A percentile compares a stretch with the other conserved stretches of the same genome.
These are phyloP conservation scores for Aureobasidium sp. DNA, from an alignment of 2,329 filamentous ascomycete genomes.

Conservation along the genomic window DNA sequence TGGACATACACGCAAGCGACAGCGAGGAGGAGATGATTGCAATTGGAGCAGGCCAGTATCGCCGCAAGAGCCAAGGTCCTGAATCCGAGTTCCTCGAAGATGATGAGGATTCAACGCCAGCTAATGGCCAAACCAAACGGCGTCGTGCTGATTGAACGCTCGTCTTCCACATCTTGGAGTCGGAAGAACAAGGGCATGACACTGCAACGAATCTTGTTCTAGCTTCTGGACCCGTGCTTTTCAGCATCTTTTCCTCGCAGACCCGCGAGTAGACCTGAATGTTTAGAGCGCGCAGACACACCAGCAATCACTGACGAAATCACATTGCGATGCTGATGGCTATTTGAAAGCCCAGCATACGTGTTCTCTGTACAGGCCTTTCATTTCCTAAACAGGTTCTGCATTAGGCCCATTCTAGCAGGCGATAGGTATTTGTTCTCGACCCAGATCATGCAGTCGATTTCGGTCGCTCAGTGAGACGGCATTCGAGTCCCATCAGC, in stretches of 20 bases:
- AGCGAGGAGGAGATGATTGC: constrained; percentile 80
- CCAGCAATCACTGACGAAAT: background rate
- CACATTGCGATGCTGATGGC: background rate
- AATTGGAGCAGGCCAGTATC: constrained; percentile 69
- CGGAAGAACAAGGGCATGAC: background rate
- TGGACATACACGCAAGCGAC: constrained; percentile 87
- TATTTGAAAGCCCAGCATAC: background rate
- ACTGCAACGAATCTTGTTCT: background rate
- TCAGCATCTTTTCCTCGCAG: background rate
- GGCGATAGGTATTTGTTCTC: background rate
- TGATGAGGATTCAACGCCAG: constrained; percentile 29
- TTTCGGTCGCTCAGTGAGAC: background rate
- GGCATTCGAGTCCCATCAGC: background rate
- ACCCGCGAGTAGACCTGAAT: background rate
- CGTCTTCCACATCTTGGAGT: background rate
- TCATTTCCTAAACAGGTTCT: background rate
- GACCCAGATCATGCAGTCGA: background rate
- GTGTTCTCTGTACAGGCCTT: background rate
- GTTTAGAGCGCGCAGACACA: too few relatives aligned
- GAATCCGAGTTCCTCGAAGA: constrained; percentile 57
- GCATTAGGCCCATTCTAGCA: background rate
- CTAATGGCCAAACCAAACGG: constrained; percentile 14
- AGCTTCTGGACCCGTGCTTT: background rate
- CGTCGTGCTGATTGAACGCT: constrained; percentile 12
- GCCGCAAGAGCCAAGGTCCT: constrained; percentile 72